Percentiles rank a stretch among this genome's conserved stretches.
Evolutionary conservation across 139 green algal genomes (phyloP).

Genomic region (Micromonas commoda): DNA sequence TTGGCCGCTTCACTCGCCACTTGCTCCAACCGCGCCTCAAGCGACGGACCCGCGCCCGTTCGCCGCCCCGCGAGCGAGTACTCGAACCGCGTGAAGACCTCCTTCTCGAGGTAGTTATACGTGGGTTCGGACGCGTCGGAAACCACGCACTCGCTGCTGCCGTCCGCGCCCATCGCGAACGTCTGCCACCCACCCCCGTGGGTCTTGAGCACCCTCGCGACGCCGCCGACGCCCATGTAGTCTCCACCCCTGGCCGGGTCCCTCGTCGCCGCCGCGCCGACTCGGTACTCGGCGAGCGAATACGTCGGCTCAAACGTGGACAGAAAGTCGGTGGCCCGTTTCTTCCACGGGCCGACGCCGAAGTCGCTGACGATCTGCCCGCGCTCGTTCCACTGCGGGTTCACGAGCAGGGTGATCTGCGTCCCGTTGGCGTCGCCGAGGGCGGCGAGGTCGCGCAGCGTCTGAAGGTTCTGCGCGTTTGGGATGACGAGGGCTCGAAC

Average conservation of each 20-base stretch:
- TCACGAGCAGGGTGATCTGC: constrained; percentile 21
- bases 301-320: constrained; percentile 21
- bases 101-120: neutral
- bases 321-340: constrained; percentile 27
- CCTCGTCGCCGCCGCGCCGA: neutral
- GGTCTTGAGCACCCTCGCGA: neutral
- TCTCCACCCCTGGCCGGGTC: neutral
- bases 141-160: neutral
- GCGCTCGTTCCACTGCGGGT: constrained; percentile 33
- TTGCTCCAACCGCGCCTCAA: neutral
- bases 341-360: constrained; percentile 34
- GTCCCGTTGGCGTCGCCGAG: neutral
- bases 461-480: constrained; percentile 13
- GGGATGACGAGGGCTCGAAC: constrained; percentile 24
- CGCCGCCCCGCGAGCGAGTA: neutral
- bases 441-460: constrained; percentile 4
- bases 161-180: neutral
- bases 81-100: neutral
- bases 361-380: constrained; percentile 39
- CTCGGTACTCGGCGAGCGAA: constrained; percentile 24
- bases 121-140: neutral
- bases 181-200: neutral
- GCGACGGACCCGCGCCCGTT: neutral
- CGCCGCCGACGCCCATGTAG: constrained; percentile 1
- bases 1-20: too few species aligned